Evolutionary conservation across 2,329 filamentous ascomycete species (phyloP).

Genomic region (Hymenoscyphus linearis): DNA sequence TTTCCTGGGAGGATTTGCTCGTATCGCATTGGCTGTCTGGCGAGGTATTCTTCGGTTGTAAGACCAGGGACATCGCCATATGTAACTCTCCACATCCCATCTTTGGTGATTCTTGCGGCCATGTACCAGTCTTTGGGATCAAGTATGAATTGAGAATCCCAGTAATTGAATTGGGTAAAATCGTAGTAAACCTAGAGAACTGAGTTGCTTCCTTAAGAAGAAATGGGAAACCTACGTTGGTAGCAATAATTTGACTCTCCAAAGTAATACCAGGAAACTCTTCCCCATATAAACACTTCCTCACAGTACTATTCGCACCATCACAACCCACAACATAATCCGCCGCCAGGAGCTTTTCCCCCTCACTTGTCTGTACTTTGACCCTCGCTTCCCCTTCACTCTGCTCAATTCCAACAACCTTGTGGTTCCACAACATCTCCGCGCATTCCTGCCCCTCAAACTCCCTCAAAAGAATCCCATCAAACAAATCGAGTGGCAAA

Average conservation of each 20-base stretch:
- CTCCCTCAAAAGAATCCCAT: slow-evolving; percentile 37
- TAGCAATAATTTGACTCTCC: slow-evolving; percentile 55
- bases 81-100: slow-evolving; percentile 58
- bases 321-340: slow-evolving; percentile 55
- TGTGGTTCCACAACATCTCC: slow-evolving; percentile 42
- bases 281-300: slow-evolving; percentile 47
- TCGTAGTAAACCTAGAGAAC: slow-evolving; percentile 53
- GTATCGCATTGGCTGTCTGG: slow-evolving; percentile 50
- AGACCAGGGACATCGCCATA: slow-evolving; percentile 54
- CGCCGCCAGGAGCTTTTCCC: slow-evolving; percentile 36
- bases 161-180: slow-evolving; percentile 48
- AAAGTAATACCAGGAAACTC: slow-evolving; percentile 55
- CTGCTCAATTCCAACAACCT: slow-evolving; percentile 43
- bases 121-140: slow-evolving; percentile 58
- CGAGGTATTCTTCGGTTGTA: slow-evolving; percentile 46
- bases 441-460: slow-evolving; percentile 29
- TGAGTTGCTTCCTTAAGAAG: neutral
- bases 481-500: slow-evolving; percentile 39
- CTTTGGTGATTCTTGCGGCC: slow-evolving; percentile 53
- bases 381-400: slow-evolving; percentile 43
- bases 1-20: slow-evolving; percentile 53
- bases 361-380: slow-evolving; percentile 34
- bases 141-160: slow-evolving; percentile 56
- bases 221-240: slow-evolving; percentile 42
- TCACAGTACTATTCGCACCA: slow-evolving; percentile 45